Conservation (phyloP, 1,284 basidiomycete genomes). For the Irpex rosettiformis region DNA sequence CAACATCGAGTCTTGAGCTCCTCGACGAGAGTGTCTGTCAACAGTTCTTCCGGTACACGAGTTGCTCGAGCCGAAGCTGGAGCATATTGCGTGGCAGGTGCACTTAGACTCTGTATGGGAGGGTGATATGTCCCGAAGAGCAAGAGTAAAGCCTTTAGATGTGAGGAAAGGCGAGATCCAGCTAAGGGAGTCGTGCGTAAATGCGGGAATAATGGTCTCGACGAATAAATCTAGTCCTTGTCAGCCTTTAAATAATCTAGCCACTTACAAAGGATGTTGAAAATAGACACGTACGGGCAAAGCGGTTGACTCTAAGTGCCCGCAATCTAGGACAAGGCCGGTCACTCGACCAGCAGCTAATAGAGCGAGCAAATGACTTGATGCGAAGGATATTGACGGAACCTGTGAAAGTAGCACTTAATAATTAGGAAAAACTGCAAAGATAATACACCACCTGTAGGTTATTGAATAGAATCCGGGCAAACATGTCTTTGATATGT, state of each 20-base stretch:
- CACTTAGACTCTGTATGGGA: slow-evolving; percentile 66
- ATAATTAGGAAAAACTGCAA: slow-evolving; percentile 2
- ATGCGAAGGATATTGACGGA: slow-evolving; percentile 90
- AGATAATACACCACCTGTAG: slow-evolving; percentile 61
- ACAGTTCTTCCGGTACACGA: slow-evolving; percentile 69
- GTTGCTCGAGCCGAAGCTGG: slow-evolving; percentile 48
- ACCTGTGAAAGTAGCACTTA: slow-evolving; percentile 45
- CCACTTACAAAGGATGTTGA: background rate
- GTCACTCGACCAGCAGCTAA: slow-evolving; percentile 86
- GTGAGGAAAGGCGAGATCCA: slow-evolving; percentile 68
- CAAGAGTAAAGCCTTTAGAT: slow-evolving; percentile 75
- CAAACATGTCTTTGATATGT: slow-evolving; percentile 85
- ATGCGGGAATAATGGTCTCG: slow-evolving; percentile 80
- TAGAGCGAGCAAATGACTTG: slow-evolving; percentile 81
- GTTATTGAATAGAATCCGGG: slow-evolving; percentile 86
- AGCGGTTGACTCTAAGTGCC: slow-evolving; percentile 85
- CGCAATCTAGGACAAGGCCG: slow-evolving; percentile 90
- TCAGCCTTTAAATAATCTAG: background rate
- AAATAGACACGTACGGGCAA: slow-evolving; percentile 65
- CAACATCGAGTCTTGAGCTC: slow-evolving; percentile 81
- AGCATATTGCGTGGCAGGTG: slow-evolving; percentile 57
- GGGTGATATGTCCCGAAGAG: slow-evolving; percentile 80
- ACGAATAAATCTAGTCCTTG: slow-evolving; percentile 74
- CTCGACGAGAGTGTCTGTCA: slow-evolving; percentile 74
- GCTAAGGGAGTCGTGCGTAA: slow-evolving; percentile 82